phyloP scores from a whole-genome alignment of 2,329 filamentous ascomycete species.

The Cryphonectria radicalis region DNA sequence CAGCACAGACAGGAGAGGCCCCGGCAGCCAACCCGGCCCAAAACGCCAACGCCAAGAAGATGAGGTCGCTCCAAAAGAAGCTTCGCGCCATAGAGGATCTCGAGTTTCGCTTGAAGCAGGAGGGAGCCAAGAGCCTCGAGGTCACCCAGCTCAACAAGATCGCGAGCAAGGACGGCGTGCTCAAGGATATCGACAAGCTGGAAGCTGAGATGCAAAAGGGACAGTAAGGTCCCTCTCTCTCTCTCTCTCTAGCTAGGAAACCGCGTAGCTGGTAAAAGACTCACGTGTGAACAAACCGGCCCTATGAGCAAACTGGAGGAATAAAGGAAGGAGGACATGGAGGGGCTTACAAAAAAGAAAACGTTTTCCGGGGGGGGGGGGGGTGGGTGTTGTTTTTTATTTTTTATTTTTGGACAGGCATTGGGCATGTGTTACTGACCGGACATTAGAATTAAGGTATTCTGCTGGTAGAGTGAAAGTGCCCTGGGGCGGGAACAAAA shows the following conservation, averaged over 20 bases:
- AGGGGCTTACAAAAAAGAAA: not conserved
- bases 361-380: not conserved
- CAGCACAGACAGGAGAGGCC: conserved; percentile 42
- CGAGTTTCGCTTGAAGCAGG: conserved; percentile 77
- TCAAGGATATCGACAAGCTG: conserved; percentile 63
- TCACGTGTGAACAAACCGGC: no score
- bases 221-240: not conserved
- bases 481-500: not conserved
- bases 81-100: conserved; percentile 96
- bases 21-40: conserved; percentile 48
- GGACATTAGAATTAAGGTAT: conserved; percentile 2
- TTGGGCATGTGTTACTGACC: conserved; percentile 7
- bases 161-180: conserved; percentile 79
- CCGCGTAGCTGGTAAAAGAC: not conserved
- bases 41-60: conserved; percentile 89
- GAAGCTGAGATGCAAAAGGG: conserved; percentile 14
- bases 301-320: not conserved
- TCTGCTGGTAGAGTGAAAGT: conserved; percentile 8
- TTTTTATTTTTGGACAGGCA: conserved; percentile 9
- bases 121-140: conserved; percentile 90
- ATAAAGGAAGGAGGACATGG: not conserved
- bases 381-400: not conserved
- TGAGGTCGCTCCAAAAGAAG: conserved; percentile 93
- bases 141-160: conserved; percentile 99
- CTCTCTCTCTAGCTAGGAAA: not conserved